Evolutionary conservation across 1,284 basidiomycete species (phyloP), one percentile per base, ranked within the genome.

Genomic region (Pterula multifida): DNA sequence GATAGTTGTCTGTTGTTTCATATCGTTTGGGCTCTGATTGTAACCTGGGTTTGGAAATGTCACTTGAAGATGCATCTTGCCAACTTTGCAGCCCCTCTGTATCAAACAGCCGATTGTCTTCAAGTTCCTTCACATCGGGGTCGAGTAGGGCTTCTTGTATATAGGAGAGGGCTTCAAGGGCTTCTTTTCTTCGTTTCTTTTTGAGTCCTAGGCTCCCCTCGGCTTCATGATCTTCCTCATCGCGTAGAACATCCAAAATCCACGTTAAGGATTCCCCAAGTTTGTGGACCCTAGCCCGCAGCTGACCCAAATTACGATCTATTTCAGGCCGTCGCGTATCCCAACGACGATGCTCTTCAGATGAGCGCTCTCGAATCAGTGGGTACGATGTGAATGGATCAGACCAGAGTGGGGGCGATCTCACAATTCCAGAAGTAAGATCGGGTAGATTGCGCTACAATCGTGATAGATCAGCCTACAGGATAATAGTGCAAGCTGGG

Each of bases 381-480:
- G 83, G 81, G 59, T 82, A 83, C 1, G 74, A 67, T 3, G 71
- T 60, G 50, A 68, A 67, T 2, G 70, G 64, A 1, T 73, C 63
- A 47, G 66, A 57, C 24, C 62, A 62, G 25, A 64, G 66, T 0
- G 77, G 67, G 22, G 81, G 70, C 24, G 76, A 77, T 32, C 73
- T 72, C n/a, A 89, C 68, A n/a, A n/a, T n/a, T 15, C 79, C 78
- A n/a, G 74, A 74, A 11, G 83, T 69, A 15, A 90, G 60, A 55
- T 93, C 90, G 1, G 90, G 89, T 17, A 92, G 75, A 63, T 89
- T 92, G 54, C 78, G 81, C 90, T 91, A 57, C 3, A 50, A n/a
- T n/a, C n/a, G n/a, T 47, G 32, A 50, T 28, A 26, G 36, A 26
- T 45, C 35, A 55, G 55, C 48, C 28, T 36, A 56, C 45, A 15